A percentile compares a stretch with the other conserved stretches of the same genome.
Conservation (phyloP, 75 land plant species). For the Pseudotsuga menziesii region DNA sequence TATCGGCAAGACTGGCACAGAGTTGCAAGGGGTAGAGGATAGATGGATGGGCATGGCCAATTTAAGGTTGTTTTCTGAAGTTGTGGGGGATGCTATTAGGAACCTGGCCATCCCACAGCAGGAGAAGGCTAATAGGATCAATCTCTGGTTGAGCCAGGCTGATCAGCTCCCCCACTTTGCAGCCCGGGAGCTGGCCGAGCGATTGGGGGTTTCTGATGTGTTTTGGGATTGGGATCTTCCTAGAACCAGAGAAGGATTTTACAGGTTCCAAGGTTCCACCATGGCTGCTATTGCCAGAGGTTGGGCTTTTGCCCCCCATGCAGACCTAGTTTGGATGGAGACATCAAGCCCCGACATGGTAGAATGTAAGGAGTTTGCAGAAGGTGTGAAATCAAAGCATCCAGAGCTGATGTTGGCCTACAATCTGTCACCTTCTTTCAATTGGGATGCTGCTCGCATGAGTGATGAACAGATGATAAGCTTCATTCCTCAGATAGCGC, state of each 20-base stretch:
- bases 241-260: conserved; percentile 69
- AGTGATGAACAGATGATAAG: conserved; percentile 67
- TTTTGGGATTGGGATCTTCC: conserved; percentile 93
- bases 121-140: conserved; percentile 50
- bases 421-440: conserved; percentile 83
- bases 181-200: conserved; percentile 61
- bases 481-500: conserved; percentile 80
- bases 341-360: conserved; percentile 67
- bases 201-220: conserved; percentile 51
- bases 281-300: conserved; percentile 62
- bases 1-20: conserved; percentile 51
- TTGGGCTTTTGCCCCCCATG: conserved; percentile 64
- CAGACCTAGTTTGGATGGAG: conserved; percentile 86
- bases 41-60: conserved; percentile 58
- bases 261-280: conserved; percentile 64
- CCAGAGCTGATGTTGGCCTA: conserved; percentile 87
- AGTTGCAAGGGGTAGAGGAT: conserved; percentile 81
- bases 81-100: conserved; percentile 55
- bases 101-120: conserved; percentile 33
- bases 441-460: conserved; percentile 95
- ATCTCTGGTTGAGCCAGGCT: conserved; percentile 37
- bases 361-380: conserved; percentile 68
- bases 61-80: conserved; percentile 64
- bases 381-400: conserved; percentile 52
- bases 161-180: conserved; percentile 54